Evolutionary conservation across 768 basidiomycete species (phyloP).

Genomic region (Boletus huronensis): DNA sequence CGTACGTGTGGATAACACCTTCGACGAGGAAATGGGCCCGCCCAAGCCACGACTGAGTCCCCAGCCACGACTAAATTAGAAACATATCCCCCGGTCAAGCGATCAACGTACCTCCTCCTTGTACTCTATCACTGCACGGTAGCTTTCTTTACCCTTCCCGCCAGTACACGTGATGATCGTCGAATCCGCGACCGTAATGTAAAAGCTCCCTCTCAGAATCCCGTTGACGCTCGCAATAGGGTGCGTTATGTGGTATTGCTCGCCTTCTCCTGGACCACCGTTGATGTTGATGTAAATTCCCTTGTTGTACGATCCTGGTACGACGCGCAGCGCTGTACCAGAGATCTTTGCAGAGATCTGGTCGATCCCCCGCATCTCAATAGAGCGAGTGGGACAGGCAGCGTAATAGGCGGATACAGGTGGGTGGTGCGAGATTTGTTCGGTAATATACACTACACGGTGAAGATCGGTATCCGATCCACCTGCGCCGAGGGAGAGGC

Average conservation of each 20-base stretch:
- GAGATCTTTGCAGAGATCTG: constrained; percentile 93
- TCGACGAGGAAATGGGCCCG: constrained; percentile 80
- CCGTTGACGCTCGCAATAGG: constrained; percentile 90
- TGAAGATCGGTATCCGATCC: constrained; percentile 36
- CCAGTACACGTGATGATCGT: constrained; percentile 80
- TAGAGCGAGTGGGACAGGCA: constrained; percentile 63
- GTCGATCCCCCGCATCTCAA: constrained; percentile 80
- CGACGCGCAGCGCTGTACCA: constrained; percentile 79
- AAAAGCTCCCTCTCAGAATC: constrained; percentile 86
- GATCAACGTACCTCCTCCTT: constrained; percentile 79
- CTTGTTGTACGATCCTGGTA: constrained; percentile 81
- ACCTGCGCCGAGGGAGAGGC: constrained; percentile 49
- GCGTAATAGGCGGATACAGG: constrained; percentile 88
- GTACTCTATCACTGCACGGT: constrained; percentile 86
- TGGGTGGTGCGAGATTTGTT: constrained; percentile 96
- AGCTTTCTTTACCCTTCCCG: constrained; percentile 55
- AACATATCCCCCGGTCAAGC: not conserved
- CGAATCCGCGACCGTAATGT: constrained; percentile 79
- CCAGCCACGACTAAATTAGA: not conserved
- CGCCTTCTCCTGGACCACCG: constrained; percentile 72
- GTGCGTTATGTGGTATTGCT: constrained; percentile 84
- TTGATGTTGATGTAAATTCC: constrained; percentile 83
- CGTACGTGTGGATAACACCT: constrained; percentile 85
- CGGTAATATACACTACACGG: constrained; percentile 80
- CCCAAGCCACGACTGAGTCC: constrained; percentile 78